Conservation (phyloP, 352 stramenopile species). For the Globisporangium camurandrum region DNA sequence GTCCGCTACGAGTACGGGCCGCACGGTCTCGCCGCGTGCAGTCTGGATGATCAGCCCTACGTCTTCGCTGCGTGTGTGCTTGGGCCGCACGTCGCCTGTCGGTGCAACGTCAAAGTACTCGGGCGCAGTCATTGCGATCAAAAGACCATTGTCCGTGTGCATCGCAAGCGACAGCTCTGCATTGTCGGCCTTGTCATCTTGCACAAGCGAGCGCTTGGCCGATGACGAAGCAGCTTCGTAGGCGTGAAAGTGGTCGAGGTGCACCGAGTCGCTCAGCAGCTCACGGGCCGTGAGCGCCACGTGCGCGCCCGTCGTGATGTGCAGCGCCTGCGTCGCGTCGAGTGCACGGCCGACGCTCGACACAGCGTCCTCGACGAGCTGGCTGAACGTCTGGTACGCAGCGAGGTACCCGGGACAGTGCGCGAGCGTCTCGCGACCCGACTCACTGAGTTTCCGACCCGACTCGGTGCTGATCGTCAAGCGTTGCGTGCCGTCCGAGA, state of each 20-base stretch:
- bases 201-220: neutral
- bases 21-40: conserved; percentile 40
- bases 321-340: conserved; percentile 45
- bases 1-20: conserved; percentile 47
- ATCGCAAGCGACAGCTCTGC: conserved; percentile 54
- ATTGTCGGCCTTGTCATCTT: conserved; percentile 11
- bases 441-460: conserved; percentile 28
- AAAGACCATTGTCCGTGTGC: conserved; percentile 69
- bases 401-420: conserved; percentile 50
- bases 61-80: conserved; percentile 45
- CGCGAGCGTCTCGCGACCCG: conserved; percentile 30
- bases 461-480: conserved; percentile 70
- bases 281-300: conserved; percentile 39
- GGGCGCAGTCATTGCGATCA: conserved; percentile 68
- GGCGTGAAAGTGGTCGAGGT: conserved; percentile 77
- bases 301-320: conserved; percentile 27
- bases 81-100: conserved; percentile 30
- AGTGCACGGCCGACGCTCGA: conserved; percentile 45
- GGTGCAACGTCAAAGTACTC: conserved; percentile 56
- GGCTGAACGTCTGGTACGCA: conserved; percentile 49
- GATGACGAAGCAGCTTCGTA: conserved; percentile 30
- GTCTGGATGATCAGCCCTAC: conserved; percentile 63
- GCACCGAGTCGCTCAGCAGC: conserved; percentile 57
- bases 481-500: conserved; percentile 63
- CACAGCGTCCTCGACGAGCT: conserved; percentile 43